Base-by-base conservation (phyloP, 2,329 filamentous ascomycete genomes). In the Gaeumannomyces sp. region DNA sequence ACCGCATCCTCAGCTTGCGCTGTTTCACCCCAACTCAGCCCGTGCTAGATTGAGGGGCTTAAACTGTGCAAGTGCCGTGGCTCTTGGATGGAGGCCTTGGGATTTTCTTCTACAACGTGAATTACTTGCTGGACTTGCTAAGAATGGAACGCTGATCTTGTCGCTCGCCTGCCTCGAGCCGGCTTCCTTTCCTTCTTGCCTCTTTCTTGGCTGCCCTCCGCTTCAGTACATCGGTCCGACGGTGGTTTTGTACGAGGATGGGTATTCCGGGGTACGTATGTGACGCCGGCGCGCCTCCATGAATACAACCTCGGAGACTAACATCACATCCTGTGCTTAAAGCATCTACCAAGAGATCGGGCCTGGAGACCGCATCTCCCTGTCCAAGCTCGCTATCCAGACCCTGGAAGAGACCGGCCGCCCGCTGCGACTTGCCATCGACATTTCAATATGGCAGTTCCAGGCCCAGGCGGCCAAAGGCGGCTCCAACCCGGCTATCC, bases 401-500 rank as follows among this genome's bases (percentile, higher is more conserved):
- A 89, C 91, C 70, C 85, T 96, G 68, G 86, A 92, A 71, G 77
- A 83, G 64, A 87, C 86, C 14, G 83, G 85, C 29, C 84, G 89
- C 1, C 93, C 93, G 0, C 80, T 98, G 57, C 89, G 93, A 57
- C 82, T 99, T 60, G 95, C 95, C 56, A 90, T 99, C 68, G 95
- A 99, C 74, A 90, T 96, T 70, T 92, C 93, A 3, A 98, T 99
- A 73, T 99, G 95, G 95, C 90, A 97, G 59, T 98, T 97, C 73
- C 95, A 99, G 73, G 89, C 89, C 16, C 93, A 96, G 73, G 89
- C 92, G 19, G 91, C 91, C 25, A 87, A 88, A 79, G 89, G 94
- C 60, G 95, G 95, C 66, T 87, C 88, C 14, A 97, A 97, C 70
- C 94, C 95, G 8, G 93, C 93, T 1, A 83, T 97, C 53, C 86